These are phyloP conservation scores for Bipolaris cookei DNA, from an alignment of 2,329 filamentous ascomycete genomes.

Conservation along the genomic window DNA sequence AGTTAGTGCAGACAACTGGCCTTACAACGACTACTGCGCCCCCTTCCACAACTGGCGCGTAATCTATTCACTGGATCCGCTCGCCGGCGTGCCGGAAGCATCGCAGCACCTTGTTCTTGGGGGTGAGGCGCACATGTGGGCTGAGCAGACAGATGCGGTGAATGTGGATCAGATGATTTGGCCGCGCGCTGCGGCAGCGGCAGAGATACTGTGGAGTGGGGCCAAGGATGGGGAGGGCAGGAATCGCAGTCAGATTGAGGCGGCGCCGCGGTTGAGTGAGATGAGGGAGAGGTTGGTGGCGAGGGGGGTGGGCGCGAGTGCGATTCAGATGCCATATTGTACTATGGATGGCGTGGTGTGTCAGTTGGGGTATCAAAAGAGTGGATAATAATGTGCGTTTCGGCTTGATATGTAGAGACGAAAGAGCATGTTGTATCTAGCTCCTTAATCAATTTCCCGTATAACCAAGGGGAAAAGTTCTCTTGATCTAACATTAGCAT, in stretches of 20 bases:
- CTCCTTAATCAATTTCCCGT: neutral
- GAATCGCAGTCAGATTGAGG: conserved; percentile 74
- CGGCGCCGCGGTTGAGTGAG: conserved; percentile 72
- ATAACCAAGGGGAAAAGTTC: neutral
- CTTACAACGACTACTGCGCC: conserved; percentile 80
- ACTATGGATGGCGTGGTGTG: conserved; percentile 62
- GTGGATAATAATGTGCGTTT: neutral
- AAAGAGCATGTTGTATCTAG: neutral
- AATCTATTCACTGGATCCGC: conserved; percentile 80
- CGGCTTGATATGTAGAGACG: neutral
- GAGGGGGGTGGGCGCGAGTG: conserved; percentile 67
- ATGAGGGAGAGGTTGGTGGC: conserved; percentile 77
- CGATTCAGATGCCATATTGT: conserved; percentile 76
- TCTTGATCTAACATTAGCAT: neutral
- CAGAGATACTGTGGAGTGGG: conserved; percentile 82
- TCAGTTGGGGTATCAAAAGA: conserved; percentile 18
- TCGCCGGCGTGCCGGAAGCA: conserved; percentile 67
- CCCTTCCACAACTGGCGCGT: conserved; percentile 83
- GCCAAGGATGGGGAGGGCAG: conserved; percentile 67
- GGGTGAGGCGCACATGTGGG: conserved; percentile 80
- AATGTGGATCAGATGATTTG: conserved; percentile 79
- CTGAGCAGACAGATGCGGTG: conserved; percentile 75
- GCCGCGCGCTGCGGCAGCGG: conserved; percentile 76
- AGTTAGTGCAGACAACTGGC: conserved; percentile 62
- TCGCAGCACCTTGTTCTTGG: conserved; percentile 74